Evolutionary conservation across 2,329 filamentous ascomycete species (phyloP).

Genomic region (Sclerotinia trifoliorum): DNA sequence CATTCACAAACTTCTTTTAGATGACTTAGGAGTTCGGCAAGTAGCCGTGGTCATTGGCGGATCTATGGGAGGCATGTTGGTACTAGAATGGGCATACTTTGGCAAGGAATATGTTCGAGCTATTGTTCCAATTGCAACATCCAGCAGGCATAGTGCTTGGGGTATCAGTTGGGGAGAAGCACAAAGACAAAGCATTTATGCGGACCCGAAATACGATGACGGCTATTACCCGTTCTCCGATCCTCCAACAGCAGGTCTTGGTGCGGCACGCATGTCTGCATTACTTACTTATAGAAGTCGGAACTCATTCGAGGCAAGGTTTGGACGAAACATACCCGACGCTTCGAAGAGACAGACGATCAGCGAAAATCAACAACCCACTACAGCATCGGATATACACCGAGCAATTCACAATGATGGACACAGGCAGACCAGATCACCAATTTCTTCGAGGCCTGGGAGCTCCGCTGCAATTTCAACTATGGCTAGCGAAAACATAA

Average conservation of each 20-base stretch:
- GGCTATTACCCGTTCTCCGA: slow-evolving; percentile 90
- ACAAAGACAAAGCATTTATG: slow-evolving; percentile 91
- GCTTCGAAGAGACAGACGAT: slow-evolving; percentile 81
- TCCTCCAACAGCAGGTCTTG: slow-evolving; percentile 80
- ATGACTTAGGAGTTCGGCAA: slow-evolving; percentile 76
- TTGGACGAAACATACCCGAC: slow-evolving; percentile 89
- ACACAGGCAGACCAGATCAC: slow-evolving; percentile 60
- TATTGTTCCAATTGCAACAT: slow-evolving; percentile 82
- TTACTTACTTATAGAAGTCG: slow-evolving; percentile 93
- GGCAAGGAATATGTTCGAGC: slow-evolving; percentile 80
- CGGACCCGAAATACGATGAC: slow-evolving; percentile 96
- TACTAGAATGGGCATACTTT: slow-evolving; percentile 89
- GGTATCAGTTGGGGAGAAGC: slow-evolving; percentile 89
- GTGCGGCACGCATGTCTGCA: slow-evolving; percentile 94
- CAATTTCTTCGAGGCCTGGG: slow-evolving; percentile 46
- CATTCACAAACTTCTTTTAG: slow-evolving; percentile 75
- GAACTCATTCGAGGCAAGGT: slow-evolving; percentile 94
- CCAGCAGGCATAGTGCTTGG: slow-evolving; percentile 82
- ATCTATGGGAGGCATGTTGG: slow-evolving; percentile 85
- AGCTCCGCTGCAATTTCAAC: slow-evolving; percentile 36
- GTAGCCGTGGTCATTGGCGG: slow-evolving; percentile 78
- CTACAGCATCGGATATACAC: slow-evolving; percentile 61
- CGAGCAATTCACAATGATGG: slow-evolving; percentile 83
- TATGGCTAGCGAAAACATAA: slow-evolving; percentile 25
- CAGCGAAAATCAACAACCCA: slow-evolving; percentile 61